Base-by-base conservation (phyloP, 169 alveolate species). In the Theileria parva region DNA sequence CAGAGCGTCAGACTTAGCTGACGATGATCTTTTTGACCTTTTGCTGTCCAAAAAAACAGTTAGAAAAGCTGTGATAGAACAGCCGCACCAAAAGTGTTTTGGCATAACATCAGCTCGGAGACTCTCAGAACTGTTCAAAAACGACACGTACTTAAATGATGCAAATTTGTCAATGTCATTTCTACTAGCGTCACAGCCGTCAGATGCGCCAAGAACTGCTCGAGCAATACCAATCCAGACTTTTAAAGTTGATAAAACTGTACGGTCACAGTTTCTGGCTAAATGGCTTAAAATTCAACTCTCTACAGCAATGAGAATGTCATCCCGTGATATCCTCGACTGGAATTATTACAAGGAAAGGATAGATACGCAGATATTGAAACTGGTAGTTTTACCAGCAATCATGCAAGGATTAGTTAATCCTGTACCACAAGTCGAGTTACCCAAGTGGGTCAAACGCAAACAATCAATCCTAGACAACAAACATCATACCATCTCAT, bases 341-440 rank as follows among this genome's bases (percentile, higher is more conserved):
- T 97, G 99, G 99, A 96, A 95, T 19, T 97, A 97, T 85, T 97
- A 97, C 83, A 95, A 95, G 68, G 98, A 97, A 73, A 96, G 97
- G 90, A 91, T 97, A 30, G 97, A 95, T 25, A 95, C 95, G 25
- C 94, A 97, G 61, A 95, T 97, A 60, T 80, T 94, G 61, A 97
- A 97, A 85, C 91, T 97, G 65, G 94, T 97, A 23, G 93, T 96
- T 19, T 96, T 97, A 48, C 99, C 99, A 4, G 99, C 99, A n/a
- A 96, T 97, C 39, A 70, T 95, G 53, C 97, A 97, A 80, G 96
- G 97, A 68, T 87, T 97, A 61, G 88, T 87, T 34, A 97, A 97
- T 81, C 99, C 99, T 12, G 86, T 94, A 25, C 99, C 99, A 1
- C 92, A 93, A 74, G 95, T 97, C 28, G 89, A 95, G 57, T 91